A percentile compares a stretch with the other conserved stretches of the same genome.
Evolutionary conservation across 345 rosid species (phyloP).

Genomic region (Anastatica hierochuntica): DNA sequence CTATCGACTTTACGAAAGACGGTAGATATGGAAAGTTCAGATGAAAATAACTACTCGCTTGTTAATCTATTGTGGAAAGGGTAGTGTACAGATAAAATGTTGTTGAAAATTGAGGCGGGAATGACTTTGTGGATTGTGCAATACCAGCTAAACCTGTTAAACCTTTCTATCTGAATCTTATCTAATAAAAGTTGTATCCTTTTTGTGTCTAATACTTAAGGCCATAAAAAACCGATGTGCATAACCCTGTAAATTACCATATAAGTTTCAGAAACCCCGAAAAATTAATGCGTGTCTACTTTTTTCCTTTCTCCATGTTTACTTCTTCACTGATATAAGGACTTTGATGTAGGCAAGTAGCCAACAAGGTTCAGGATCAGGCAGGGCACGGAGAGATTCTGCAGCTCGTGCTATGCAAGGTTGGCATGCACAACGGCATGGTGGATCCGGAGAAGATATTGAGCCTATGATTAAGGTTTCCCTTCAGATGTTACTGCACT

Average conservation of each 20-base stretch:
- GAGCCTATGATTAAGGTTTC: constrained; percentile 46
- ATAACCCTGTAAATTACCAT: neutral
- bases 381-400: constrained; percentile 77
- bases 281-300: too few species aligned
- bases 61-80: neutral
- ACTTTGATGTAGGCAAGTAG: constrained; percentile 32
- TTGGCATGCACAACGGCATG: constrained; percentile 82
- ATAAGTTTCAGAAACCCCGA: neutral
- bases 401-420: constrained; percentile 98
- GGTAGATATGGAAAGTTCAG: neutral
- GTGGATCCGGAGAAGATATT: constrained; percentile 59
- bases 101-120: too few species aligned
- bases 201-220: neutral
- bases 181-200: neutral
- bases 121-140: too few species aligned
- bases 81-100: neutral
- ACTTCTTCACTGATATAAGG: constrained; percentile 3
- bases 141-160: neutral
- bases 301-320: too few species aligned
- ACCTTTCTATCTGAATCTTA: neutral
- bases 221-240: too few species aligned
- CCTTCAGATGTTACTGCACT: neutral
- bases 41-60: neutral
- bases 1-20: constrained; percentile 2
- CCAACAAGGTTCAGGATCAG: constrained; percentile 56